Evolutionary conservation across 371 early-diverging fungal species (phyloP).

Genomic region (Ecytonucleospora hepatopenaei): DNA sequence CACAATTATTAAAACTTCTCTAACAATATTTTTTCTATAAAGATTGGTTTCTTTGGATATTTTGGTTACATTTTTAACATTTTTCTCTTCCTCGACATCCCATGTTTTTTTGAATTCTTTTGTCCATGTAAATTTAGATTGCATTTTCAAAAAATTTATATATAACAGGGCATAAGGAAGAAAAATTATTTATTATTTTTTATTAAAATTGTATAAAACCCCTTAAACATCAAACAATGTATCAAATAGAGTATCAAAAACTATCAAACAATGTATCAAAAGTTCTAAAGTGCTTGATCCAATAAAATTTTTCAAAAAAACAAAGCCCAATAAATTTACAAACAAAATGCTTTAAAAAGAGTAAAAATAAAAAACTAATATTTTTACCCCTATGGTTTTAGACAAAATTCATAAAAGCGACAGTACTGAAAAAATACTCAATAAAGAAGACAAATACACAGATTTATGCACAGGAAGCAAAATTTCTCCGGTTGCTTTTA

Average conservation of each 20-base stretch:
- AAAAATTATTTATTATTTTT: background rate
- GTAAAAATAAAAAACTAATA: background rate
- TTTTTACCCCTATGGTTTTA: slow-evolving; percentile 6
- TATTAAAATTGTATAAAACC: background rate
- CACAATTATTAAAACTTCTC: slow-evolving; percentile 36
- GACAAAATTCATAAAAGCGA: slow-evolving; percentile 9
- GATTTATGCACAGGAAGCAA: slow-evolving; percentile 5
- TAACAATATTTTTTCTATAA: slow-evolving; percentile 28
- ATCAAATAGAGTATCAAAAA: background rate
- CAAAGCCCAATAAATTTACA: background rate
- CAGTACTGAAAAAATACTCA: slow-evolving; percentile 2
- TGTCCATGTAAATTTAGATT: slow-evolving; percentile 45
- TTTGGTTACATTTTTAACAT: slow-evolving; percentile 6
- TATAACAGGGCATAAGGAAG: background rate
- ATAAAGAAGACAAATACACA: background rate
- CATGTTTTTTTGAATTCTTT: slow-evolving; percentile 48
- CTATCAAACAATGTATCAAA: background rate
- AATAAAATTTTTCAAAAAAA: background rate
- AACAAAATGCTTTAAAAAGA: background rate
- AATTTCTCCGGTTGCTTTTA: slow-evolving; percentile 7
- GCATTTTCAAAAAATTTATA: slow-evolving; percentile 17
- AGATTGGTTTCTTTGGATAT: slow-evolving; percentile 2
- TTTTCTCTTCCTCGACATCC: slow-evolving; percentile 21
- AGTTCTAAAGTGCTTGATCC: background rate
- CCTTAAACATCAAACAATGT: background rate